A percentile compares a stretch with the other conserved stretches of the same genome.
Evolutionary conservation across 306 rosid genomes (phyloP).

Genomic region (Canavalia gladiata): DNA sequence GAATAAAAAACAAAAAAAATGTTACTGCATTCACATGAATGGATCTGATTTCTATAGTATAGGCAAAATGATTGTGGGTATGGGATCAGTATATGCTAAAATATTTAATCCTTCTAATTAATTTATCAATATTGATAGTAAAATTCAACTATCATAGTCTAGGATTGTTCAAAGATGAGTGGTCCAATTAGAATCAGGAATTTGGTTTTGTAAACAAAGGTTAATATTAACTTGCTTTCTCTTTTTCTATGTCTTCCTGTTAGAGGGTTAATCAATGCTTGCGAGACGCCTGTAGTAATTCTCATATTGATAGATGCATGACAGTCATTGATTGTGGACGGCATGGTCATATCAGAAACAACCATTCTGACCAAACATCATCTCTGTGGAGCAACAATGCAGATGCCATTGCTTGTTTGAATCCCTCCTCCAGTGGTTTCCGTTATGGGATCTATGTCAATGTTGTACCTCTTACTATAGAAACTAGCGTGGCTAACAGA

Average conservation of each 20-base stretch:
- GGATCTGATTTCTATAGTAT: conserved; percentile 8
- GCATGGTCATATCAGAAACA: conserved; percentile 32
- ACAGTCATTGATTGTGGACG: conserved; percentile 75
- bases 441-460: conserved; percentile 43
- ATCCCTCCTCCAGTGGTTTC: conserved; percentile 19
- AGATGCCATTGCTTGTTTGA: conserved; percentile 59
- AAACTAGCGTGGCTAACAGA: conserved; percentile 16
- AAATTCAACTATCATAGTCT: conserved; percentile 16
- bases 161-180: conserved; percentile 27
- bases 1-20: conserved; percentile 4
- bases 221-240: conserved; percentile 25
- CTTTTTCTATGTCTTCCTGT: conserved; percentile 35
- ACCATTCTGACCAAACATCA: not conserved
- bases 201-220: conserved; percentile 35
- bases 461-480: conserved; percentile 36
- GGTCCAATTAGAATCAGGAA: not conserved
- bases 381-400: conserved; percentile 30
- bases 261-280: conserved; percentile 88
- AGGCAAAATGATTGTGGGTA: not conserved
- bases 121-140: conserved; percentile 4
- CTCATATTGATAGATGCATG: conserved; percentile 32
- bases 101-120: not conserved
- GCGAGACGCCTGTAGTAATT: conserved; percentile 58
- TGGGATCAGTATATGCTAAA: not conserved
- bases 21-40: conserved; percentile 23